These are phyloP conservation scores for Pichia californica DNA, from an alignment of 805 yeast species.

Conservation along the genomic window DNA sequence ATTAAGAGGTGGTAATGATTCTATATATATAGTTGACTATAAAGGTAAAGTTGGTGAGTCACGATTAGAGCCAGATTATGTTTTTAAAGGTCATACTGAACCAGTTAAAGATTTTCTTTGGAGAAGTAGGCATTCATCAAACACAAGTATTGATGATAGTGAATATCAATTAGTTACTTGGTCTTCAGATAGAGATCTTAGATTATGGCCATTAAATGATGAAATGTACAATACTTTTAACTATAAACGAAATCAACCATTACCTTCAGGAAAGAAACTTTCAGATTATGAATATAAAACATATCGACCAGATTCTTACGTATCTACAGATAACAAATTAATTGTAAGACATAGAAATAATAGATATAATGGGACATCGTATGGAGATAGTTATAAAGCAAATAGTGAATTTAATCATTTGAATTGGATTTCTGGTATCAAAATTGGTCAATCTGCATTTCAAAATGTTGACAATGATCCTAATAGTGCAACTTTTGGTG, in stretches of 20 bases:
- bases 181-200: conserved; percentile 82
- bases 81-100: conserved; percentile 76
- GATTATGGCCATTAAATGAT: conserved; percentile 68
- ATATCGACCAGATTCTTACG: conserved; percentile 45
- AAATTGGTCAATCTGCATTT: conserved; percentile 54
- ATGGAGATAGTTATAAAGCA: conserved; percentile 16
- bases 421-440: conserved; percentile 90
- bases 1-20: conserved; percentile 72
- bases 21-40: conserved; percentile 49
- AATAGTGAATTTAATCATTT: conserved; percentile 53
- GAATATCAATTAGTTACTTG: conserved; percentile 92
- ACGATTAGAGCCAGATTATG: conserved; percentile 45
- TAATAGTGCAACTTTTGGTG: conserved; percentile 32
- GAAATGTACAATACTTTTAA: conserved; percentile 41
- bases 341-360: conserved; percentile 15
- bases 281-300: conserved; percentile 35
- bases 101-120: conserved; percentile 85
- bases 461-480: conserved; percentile 28
- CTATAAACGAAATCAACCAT: conserved; percentile 27
- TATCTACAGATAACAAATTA: conserved; percentile 18
- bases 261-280: conserved; percentile 28
- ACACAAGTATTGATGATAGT: conserved; percentile 49
- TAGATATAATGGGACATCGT: conserved; percentile 9
- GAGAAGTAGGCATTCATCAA: conserved; percentile 55
- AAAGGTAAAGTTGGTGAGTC: conserved; percentile 32